phyloP scores from a whole-genome alignment of 352 stramenopile genomes.

The Peronosclerospora sorghi region DNA sequence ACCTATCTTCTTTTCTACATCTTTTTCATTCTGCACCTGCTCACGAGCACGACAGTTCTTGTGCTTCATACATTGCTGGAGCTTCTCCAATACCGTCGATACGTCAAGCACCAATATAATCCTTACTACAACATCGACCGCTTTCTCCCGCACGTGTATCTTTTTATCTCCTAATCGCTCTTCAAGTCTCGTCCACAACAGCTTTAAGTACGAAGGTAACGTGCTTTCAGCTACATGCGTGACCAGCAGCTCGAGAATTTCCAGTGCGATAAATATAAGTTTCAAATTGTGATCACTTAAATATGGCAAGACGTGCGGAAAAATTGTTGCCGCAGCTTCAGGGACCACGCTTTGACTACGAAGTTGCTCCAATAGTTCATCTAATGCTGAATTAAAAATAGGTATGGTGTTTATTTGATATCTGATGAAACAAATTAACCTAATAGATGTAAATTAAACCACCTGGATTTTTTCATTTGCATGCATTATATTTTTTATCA shows the following conservation, averaged over 20 bases:
- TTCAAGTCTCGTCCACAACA: conserved; percentile 53
- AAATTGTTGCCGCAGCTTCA: conserved; percentile 32
- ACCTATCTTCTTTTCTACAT: neutral
- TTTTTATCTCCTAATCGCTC: conserved; percentile 78
- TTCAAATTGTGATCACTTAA: conserved; percentile 81
- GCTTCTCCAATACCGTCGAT: conserved; percentile 38
- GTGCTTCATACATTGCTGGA: conserved; percentile 33
- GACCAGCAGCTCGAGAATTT: conserved; percentile 51
- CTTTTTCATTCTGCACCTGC: conserved; percentile 51
- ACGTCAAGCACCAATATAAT: conserved; percentile 61
- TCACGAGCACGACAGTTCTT: conserved; percentile 82
- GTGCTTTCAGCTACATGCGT: conserved; percentile 29
- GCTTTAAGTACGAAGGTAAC: conserved; percentile 44
- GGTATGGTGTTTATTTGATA: too few species aligned
- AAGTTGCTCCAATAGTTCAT: conserved; percentile 40
- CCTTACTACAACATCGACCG: conserved; percentile 55
- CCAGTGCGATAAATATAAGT: conserved; percentile 48
- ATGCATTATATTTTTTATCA: too few species aligned
- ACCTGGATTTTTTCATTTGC: too few species aligned
- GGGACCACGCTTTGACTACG: conserved; percentile 11
- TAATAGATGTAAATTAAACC: too few species aligned
- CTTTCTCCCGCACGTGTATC: conserved; percentile 54
- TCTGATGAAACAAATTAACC: too few species aligned
- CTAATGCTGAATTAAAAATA: too few species aligned
- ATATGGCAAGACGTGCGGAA: conserved; percentile 53